These are phyloP conservation scores for Clitopilus passeckerianus DNA, from an alignment of 768 basidiomycete species.

Conservation along the genomic window DNA sequence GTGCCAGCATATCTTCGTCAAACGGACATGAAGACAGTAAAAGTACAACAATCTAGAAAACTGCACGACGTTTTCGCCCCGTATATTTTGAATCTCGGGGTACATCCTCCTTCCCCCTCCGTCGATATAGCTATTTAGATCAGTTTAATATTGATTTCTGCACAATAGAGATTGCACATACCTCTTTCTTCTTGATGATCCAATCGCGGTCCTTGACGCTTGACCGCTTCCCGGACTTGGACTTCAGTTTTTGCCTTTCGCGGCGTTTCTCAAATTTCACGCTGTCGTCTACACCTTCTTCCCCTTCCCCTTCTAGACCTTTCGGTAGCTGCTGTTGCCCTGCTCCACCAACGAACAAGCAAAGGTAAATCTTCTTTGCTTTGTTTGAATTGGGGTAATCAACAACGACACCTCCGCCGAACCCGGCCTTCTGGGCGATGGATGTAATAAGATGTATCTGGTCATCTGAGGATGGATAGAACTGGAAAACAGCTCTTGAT, in stretches of 20 bases:
- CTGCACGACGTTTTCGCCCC: constrained; percentile 78
- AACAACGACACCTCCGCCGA: constrained; percentile 93
- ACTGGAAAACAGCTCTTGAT: constrained; percentile 84
- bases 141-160: constrained; percentile 1
- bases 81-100: constrained; percentile 87
- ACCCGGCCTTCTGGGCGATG: constrained; percentile 90
- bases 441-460: constrained; percentile 94
- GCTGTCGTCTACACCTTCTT: constrained; percentile 49
- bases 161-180: constrained; percentile 20
- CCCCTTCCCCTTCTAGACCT: constrained; percentile 73
- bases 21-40: constrained; percentile 16
- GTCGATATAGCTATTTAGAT: constrained; percentile 62
- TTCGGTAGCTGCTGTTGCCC: constrained; percentile 66
- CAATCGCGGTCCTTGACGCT: constrained; percentile 77
- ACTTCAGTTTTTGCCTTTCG: constrained; percentile 54
- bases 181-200: constrained; percentile 98
- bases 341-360: constrained; percentile 84
- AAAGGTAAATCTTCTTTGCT: constrained; percentile 91
- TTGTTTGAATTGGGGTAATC: constrained; percentile 98
- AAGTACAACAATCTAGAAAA: constrained; percentile 50
- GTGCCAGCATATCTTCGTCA: constrained; percentile 42
- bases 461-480: constrained; percentile 96
- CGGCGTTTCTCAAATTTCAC: constrained; percentile 77
- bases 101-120: constrained; percentile 81
- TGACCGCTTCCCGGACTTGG: constrained; percentile 66